Percentiles rank a stretch among this genome's conserved stretches.
Conservation (phyloP, 176 grass and related monocot genomes). For the Miscanthus lutarioriparius region DNA sequence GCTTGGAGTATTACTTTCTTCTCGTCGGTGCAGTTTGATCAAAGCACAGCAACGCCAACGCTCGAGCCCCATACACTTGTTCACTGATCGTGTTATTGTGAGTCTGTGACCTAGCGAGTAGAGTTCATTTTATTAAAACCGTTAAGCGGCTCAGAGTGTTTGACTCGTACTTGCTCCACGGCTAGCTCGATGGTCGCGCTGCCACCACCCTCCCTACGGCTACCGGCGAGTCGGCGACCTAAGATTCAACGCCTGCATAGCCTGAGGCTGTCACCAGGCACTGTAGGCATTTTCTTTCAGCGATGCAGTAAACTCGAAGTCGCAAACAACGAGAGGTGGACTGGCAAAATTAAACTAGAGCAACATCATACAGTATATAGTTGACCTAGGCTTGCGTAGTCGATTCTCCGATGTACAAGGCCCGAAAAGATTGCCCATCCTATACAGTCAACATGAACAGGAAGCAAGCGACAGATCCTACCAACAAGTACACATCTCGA, state of each 20-base stretch:
- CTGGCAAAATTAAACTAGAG: not conserved
- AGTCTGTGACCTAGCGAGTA: not conserved
- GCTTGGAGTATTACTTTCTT: not conserved
- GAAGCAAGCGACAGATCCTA: slow-evolving; percentile 20
- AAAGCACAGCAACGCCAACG: too few species aligned
- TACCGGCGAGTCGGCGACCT: too few species aligned
- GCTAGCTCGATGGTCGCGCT: slow-evolving; percentile 4
- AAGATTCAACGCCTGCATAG: slow-evolving; percentile 27
- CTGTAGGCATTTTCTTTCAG: not conserved
- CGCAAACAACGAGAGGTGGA: not conserved
- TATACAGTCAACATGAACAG: slow-evolving; percentile 6
- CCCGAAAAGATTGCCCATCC: not conserved
- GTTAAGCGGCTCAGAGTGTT: not conserved
- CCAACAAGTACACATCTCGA: not conserved
- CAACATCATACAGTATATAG: not conserved
- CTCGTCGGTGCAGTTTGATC: not conserved
- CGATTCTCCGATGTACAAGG: slow-evolving; percentile 11
- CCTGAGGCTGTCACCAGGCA: not conserved
- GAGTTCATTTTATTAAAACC: not conserved
- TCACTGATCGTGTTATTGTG: not conserved
- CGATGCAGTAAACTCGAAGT: not conserved
- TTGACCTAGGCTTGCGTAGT: slow-evolving; percentile 20
- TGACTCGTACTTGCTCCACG: slow-evolving; percentile 1
- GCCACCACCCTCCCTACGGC: not conserved
- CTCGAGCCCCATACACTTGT: not conserved